Evolutionary conservation across 768 basidiomycete genomes (phyloP).

Genomic region (Boletus reticuloceps): DNA sequence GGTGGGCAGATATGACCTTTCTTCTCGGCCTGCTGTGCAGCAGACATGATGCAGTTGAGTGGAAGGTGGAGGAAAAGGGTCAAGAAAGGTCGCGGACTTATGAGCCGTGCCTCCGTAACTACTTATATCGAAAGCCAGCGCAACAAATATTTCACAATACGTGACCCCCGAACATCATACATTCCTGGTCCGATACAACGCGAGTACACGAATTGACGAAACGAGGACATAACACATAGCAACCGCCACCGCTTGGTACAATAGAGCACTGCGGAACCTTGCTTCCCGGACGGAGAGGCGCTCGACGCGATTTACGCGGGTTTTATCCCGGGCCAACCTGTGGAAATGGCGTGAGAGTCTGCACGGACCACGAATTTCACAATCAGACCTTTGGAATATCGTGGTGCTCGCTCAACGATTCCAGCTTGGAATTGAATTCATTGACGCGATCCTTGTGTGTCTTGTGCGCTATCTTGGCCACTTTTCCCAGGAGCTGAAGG

Average conservation of each 20-base stretch:
- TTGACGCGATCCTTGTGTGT: constrained; percentile 93
- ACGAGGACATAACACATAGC: constrained; percentile 15
- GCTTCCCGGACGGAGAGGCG: constrained; percentile 13
- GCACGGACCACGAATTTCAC: constrained; percentile 26
- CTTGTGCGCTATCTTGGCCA: constrained; percentile 74
- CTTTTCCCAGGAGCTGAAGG: constrained; percentile 67
- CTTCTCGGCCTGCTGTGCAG: constrained; percentile 38
- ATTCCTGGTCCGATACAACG: constrained; percentile 18
- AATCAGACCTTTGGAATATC: constrained; percentile 83
- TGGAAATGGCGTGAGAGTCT: constrained; percentile 23
- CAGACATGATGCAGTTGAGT: constrained; percentile 37
- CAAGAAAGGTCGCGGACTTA: constrained; percentile 35
- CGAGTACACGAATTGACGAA: constrained; percentile 22
- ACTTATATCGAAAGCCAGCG: constrained; percentile 35
- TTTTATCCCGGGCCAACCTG: constrained; percentile 88
- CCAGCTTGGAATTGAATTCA: constrained; percentile 86
- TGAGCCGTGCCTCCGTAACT: constrained; percentile 34
- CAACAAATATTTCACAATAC: constrained; percentile 37
- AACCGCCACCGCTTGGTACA: constrained; percentile 17
- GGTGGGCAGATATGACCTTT: constrained; percentile 53
- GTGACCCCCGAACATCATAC: constrained; percentile 24
- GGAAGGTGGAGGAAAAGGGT: constrained; percentile 35
- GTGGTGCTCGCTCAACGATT: constrained; percentile 88
- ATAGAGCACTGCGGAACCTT: constrained; percentile 9
- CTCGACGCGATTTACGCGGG: constrained; percentile 29